phyloP scores from a whole-genome alignment of 2,329 filamentous ascomycete species.

The Penicillium sp. region DNA sequence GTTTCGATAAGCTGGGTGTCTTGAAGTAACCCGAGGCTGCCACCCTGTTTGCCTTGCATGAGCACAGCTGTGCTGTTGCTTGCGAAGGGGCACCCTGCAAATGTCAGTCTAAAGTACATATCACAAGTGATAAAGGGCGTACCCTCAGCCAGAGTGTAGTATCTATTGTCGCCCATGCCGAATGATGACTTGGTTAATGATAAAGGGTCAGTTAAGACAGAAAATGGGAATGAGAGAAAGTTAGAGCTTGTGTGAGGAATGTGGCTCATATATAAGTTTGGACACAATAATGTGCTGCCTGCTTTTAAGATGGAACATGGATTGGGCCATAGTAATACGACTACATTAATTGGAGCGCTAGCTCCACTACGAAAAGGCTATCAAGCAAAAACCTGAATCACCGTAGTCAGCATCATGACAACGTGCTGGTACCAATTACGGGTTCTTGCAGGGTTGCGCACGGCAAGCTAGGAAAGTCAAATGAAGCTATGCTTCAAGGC shows the following conservation, averaged over 20 bases:
- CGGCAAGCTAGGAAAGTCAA: too few species aligned
- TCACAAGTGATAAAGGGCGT: not conserved
- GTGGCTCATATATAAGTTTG: not conserved
- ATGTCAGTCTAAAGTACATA: not conserved
- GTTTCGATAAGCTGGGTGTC: constrained; percentile 64
- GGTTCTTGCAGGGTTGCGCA: not conserved
- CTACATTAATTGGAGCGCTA: not conserved
- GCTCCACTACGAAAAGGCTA: not conserved
- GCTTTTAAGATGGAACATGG: not conserved
- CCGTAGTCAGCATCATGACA: not conserved
- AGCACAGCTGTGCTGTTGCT: constrained; percentile 19
- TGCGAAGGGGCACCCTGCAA: constrained; percentile 25
- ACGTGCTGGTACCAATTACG: too few species aligned
- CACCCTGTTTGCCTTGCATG: constrained; percentile 19
- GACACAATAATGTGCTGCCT: not conserved
- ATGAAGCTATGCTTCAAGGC: not conserved
- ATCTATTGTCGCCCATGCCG: constrained; percentile 8
- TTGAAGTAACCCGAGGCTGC: constrained; percentile 53
- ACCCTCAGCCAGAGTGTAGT: constrained; percentile 18
- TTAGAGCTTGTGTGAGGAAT: not conserved
- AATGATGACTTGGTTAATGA: not conserved
- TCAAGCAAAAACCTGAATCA: not conserved
- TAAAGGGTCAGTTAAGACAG: not conserved
- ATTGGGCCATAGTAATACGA: not conserved
- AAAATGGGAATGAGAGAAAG: not conserved